Evolutionary conservation across 306 rosid species (phyloP).

Genomic region (Quercus parvula): DNA sequence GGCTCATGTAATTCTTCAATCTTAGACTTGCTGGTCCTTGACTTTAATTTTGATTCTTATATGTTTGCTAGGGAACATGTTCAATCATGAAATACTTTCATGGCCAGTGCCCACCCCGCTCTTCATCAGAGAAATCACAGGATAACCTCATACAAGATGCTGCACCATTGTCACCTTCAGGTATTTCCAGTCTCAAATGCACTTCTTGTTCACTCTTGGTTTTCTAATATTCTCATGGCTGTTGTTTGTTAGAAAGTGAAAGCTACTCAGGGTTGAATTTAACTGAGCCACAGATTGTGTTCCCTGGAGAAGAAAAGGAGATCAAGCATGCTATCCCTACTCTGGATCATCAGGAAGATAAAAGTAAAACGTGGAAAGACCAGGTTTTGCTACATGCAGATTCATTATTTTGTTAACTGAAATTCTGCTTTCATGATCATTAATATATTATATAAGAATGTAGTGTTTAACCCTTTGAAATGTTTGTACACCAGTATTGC

Average conservation of each 20-base stretch:
- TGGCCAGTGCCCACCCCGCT: conserved; percentile 37
- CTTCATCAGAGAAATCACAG: conserved; percentile 38
- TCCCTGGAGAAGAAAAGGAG: conserved; percentile 39
- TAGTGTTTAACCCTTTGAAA: neutral
- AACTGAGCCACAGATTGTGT: conserved; percentile 31
- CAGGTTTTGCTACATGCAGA: conserved; percentile 20
- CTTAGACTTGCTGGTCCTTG: neutral
- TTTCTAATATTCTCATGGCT: conserved; percentile 13
- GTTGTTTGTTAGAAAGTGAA: conserved; percentile 44
- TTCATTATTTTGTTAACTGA: conserved; percentile 10
- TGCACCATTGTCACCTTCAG: conserved; percentile 58
- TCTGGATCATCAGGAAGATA: conserved; percentile 48
- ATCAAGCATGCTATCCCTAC: conserved; percentile 25
- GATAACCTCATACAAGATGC: conserved; percentile 44
- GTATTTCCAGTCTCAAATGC: conserved; percentile 29
- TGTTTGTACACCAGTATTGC: neutral
- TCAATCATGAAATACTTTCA: conserved; percentile 78
- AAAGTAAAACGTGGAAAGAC: conserved; percentile 24
- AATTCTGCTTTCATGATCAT: neutral
- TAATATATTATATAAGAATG: neutral
- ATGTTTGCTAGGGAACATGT: conserved; percentile 60
- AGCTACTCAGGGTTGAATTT: conserved; percentile 41
- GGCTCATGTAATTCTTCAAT: conserved; percentile 8
- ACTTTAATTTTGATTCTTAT: conserved; percentile 12
- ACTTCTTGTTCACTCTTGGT: conserved; percentile 1